phyloP scores from a whole-genome alignment of 2,329 filamentous ascomycete genomes.

The Cercospora zeina region DNA sequence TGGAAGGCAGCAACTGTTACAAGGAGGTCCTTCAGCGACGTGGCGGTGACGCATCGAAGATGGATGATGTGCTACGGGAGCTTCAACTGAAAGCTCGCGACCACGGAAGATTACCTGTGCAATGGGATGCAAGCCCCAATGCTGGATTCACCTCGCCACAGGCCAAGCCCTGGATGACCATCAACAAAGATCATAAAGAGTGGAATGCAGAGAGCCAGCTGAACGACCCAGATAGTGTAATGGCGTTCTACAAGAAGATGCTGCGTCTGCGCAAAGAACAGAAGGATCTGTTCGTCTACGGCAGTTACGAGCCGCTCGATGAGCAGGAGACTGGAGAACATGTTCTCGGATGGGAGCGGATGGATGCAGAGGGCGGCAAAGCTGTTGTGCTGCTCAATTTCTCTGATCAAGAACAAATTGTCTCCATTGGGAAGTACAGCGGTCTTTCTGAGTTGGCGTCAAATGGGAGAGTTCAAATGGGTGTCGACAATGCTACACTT shows the following conservation, averaged over 20 bases:
- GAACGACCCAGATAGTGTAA: slow-evolving; percentile 51
- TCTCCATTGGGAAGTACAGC: slow-evolving; percentile 22
- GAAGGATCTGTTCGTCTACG: slow-evolving; percentile 31
- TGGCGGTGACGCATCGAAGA: slow-evolving; percentile 9
- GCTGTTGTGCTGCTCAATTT: slow-evolving; percentile 43
- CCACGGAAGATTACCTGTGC: slow-evolving; percentile 65
- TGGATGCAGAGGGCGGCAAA: slow-evolving; percentile 5
- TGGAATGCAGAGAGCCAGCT: slow-evolving; percentile 46
- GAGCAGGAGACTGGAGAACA: slow-evolving; percentile 36
- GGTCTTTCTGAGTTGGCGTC: slow-evolving; percentile 19
- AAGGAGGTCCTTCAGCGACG: slow-evolving; percentile 42
- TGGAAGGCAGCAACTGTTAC: slow-evolving; percentile 58
- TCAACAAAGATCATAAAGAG: slow-evolving; percentile 23
- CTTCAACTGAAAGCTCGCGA: slow-evolving; percentile 22
- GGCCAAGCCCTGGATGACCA: slow-evolving; percentile 23
- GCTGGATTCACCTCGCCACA: slow-evolving; percentile 59
- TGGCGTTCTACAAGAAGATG: slow-evolving; percentile 58
- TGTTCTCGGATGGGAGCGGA: slow-evolving; percentile 10
- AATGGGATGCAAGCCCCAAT: slow-evolving; percentile 58
- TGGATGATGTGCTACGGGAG: slow-evolving; percentile 20
- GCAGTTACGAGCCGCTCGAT: slow-evolving; percentile 25
- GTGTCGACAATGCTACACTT: slow-evolving; percentile 17
- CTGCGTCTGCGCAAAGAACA: slow-evolving; percentile 29
- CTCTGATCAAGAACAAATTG: slow-evolving; percentile 41
- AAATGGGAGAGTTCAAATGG: slow-evolving; percentile 24